Evolutionary conservation across 2,329 filamentous ascomycete species (phyloP).

Genomic region (Diaporthe amygdali): DNA sequence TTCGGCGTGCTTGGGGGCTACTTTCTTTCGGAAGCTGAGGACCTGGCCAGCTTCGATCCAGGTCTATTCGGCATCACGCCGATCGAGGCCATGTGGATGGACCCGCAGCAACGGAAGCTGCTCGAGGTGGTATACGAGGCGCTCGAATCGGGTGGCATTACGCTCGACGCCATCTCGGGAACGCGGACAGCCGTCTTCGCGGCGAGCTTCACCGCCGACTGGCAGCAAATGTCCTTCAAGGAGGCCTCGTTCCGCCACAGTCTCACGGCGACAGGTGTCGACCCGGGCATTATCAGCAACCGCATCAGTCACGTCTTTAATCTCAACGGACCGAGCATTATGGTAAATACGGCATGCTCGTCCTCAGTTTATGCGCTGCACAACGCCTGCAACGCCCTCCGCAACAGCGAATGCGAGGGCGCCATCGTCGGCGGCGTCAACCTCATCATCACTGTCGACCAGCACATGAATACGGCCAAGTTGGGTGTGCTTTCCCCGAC

Average conservation of each 20-base stretch:
- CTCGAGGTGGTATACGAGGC: conserved; percentile 47
- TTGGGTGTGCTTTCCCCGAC: conserved; percentile 39
- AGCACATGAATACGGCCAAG: conserved; percentile 36
- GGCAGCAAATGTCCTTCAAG: conserved; percentile 31
- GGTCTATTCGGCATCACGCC: not conserved
- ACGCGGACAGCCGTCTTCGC: conserved; percentile 38
- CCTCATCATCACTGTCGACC: conserved; percentile 37
- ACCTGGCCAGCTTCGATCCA: not conserved
- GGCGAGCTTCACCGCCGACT: conserved; percentile 31
- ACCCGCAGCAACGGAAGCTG: conserved; percentile 29
- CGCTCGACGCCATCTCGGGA: conserved; percentile 32
- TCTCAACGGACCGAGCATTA: conserved; percentile 37
- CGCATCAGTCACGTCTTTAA: conserved; percentile 44
- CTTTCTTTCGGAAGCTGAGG: not conserved
- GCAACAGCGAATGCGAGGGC: conserved; percentile 30
- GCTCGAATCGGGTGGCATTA: conserved; percentile 42
- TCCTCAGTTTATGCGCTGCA: conserved; percentile 35
- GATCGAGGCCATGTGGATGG: not conserved
- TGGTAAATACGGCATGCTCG: conserved; percentile 45
- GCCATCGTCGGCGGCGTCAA: conserved; percentile 38
- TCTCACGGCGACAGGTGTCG: conserved; percentile 39
- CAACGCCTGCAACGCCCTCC: conserved; percentile 44
- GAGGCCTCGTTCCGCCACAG: conserved; percentile 34
- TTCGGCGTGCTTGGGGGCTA: not conserved
- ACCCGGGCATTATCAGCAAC: conserved; percentile 42